Base-by-base conservation (phyloP, 768 basidiomycete genomes). In the Coprinopsis strossmayeri region DNA sequence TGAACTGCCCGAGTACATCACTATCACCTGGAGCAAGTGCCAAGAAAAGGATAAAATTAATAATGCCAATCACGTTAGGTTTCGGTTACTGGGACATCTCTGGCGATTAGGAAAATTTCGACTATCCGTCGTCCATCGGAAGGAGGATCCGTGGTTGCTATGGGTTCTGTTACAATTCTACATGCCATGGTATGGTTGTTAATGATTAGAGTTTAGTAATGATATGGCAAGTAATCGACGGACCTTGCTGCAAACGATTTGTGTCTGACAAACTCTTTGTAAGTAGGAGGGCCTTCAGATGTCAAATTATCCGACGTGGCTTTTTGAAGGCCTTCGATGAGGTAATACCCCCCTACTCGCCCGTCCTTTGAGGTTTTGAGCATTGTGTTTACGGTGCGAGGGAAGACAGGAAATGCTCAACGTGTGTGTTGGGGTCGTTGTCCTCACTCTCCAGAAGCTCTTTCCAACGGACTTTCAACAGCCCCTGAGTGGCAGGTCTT, bases 241-340 rank as follows among this genome's bases (percentile, higher is more conserved):
- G 17, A 46, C 50, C 38, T 51, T 1, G 37, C 50, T 2, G 45
- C 25, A 2, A 51, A 43, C 7, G 37, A 21, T 32, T 51, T 51
- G 37, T 46, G 35, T 40, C 50, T 7, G 10, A 27, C 45, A 23
- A 45, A 51, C n/a, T 51, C 44, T 4, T 12, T 32, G n/a, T 38
- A 20, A 20, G 4, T 21, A n/a, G 7, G 34, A 25, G 5, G n/a
- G 5, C 43, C 27, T 5, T 46, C 34, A 17, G n/a, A n/a, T n/a
- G n/a, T n/a, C n/a, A n/a, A n/a, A n/a, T n/a, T n/a, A n/a, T n/a
- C n/a, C n/a, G n/a, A n/a, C n/a, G n/a, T n/a, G n/a, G n/a, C n/a
- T n/a, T n/a, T n/a, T n/a, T n/a, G n/a, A n/a, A n/a, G n/a, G n/a
- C 50, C 50, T 24, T 45, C 44, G 12, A 51, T 51, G 18, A 40